Conservation (phyloP, 352 stramenopile genomes). For the Phytophthora chlamydospora region DNA sequence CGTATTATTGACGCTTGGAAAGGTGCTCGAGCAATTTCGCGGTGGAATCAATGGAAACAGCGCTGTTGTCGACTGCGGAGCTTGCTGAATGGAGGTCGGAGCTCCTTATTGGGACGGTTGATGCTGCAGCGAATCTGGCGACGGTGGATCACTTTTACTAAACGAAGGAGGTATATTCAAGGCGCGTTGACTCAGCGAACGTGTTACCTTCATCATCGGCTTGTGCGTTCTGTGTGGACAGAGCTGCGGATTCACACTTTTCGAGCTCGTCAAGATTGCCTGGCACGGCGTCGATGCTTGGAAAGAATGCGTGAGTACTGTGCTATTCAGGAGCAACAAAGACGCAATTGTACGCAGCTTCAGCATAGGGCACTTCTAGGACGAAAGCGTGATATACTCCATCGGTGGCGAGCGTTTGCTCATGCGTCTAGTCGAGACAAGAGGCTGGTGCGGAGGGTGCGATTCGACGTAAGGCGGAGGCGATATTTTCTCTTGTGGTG, state of each 20-base stretch:
- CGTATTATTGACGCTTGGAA: constrained; percentile 27
- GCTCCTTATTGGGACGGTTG: constrained; percentile 34
- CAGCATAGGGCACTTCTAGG: constrained; percentile 4
- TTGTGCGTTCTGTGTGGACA: constrained; percentile 20
- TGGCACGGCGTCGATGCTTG: constrained; percentile 16
- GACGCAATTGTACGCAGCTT: constrained; percentile 2
- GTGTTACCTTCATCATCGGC: background rate
- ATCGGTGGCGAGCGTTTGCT: constrained; percentile 27
- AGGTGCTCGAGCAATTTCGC: constrained; percentile 12
- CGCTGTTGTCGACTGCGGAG: constrained; percentile 3
- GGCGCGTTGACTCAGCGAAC: constrained; percentile 1
- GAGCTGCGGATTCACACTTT: constrained; percentile 30
- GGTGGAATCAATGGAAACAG: constrained; percentile 8
- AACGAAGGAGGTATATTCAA: constrained; percentile 12
- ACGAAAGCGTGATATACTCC: constrained; percentile 18
- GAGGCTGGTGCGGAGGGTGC: constrained; percentile 19
- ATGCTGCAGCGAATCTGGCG: constrained; percentile 35
- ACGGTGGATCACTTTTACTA: constrained; percentile 34
- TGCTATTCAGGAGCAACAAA: constrained; percentile 12
- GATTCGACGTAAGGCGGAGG: constrained; percentile 29
- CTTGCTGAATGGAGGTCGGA: constrained; percentile 12
- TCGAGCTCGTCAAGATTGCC: constrained; percentile 14
- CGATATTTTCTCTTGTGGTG: constrained; percentile 39
- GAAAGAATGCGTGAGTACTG: constrained; percentile 9
- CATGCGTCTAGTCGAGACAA: constrained; percentile 10